phyloP scores from a whole-genome alignment of 495 filamentous ascomycete genomes.

The Haplographium delicatum region DNA sequence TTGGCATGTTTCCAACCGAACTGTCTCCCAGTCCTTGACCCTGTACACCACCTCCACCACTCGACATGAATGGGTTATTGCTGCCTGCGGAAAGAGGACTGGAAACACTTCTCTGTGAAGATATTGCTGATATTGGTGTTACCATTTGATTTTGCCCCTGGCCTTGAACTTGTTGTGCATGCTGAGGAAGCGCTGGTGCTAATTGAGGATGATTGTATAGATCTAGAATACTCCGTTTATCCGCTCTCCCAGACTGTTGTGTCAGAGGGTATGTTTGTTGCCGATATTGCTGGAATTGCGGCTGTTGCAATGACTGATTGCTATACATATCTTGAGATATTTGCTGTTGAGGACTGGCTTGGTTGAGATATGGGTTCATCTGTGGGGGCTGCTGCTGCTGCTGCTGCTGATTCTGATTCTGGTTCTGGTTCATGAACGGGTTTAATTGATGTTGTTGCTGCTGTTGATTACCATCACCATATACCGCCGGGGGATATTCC shows the following conservation, averaged over 20 bases:
- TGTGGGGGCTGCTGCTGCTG: conserved; percentile 21
- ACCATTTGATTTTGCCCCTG: conserved; percentile 19
- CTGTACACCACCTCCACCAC: conserved; percentile 5
- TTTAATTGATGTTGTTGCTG: conserved; percentile 13
- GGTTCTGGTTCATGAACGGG: conserved; percentile 12
- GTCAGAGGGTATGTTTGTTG: conserved; percentile 8
- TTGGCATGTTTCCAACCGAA: conserved; percentile 19
- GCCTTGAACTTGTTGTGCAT: conserved; percentile 14
- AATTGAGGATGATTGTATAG: conserved; percentile 79
- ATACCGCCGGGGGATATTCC: conserved; percentile 15
- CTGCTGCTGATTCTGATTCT: conserved; percentile 16
- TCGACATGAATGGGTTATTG: conserved; percentile 43
- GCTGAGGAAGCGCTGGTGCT: conserved; percentile 41
- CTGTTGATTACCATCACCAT: conserved; percentile 10
- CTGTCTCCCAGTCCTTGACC: conserved; percentile 17
- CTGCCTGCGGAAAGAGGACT: conserved; percentile 25
- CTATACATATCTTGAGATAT: no score
- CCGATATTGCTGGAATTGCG: background rate
- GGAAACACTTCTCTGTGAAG: conserved; percentile 20
- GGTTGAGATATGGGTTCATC: conserved; percentile 32
- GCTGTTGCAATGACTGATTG: no score
- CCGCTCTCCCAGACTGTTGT: conserved; percentile 33
- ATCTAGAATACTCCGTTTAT: conserved; percentile 84
- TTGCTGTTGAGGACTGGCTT: conserved; percentile 36
- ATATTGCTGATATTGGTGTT: conserved; percentile 21